Evolutionary conservation across 345 rosid genomes (phyloP).

Genomic region (Microthlaspi erraticum): DNA sequence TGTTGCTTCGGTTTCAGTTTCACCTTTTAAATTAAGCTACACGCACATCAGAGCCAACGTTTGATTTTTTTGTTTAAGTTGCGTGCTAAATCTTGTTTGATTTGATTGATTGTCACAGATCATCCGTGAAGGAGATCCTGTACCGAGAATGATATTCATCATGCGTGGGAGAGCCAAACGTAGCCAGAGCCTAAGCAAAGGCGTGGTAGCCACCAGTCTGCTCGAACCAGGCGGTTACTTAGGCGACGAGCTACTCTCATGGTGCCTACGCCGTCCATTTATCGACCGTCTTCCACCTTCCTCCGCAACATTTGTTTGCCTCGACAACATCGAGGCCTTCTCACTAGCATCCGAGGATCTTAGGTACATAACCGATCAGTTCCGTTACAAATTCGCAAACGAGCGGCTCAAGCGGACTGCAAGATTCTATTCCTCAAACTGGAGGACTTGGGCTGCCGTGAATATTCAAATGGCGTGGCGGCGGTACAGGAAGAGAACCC

Average conservation of each 20-base stretch:
- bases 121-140: conserved; percentile 95
- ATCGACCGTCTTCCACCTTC: conserved; percentile 87
- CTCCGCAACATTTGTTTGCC: conserved; percentile 74
- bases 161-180: conserved; percentile 66
- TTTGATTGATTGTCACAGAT: conserved; percentile 52
- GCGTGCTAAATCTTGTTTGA: neutral
- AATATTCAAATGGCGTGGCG: conserved; percentile 83
- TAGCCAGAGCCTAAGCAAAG: conserved; percentile 76
- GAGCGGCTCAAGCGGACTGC: conserved; percentile 78
- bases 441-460: conserved; percentile 97
- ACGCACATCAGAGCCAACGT: no score
- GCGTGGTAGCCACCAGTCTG: conserved; percentile 63
- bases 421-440: conserved; percentile 88
- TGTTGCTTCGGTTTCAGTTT: neutral
- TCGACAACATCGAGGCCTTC: conserved; percentile 69
- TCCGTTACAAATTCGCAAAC: conserved; percentile 77
- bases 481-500: conserved; percentile 61
- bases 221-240: conserved; percentile 82
- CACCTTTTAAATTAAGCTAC: neutral
- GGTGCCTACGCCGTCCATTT: conserved; percentile 94
- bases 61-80: no score
- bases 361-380: conserved; percentile 83
- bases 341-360: conserved; percentile 64
- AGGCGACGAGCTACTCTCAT: conserved; percentile 90
- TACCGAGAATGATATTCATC: conserved; percentile 74